Conservation (phyloP, 345 rosid genomes). For the Hibiscus mutabilis region DNA sequence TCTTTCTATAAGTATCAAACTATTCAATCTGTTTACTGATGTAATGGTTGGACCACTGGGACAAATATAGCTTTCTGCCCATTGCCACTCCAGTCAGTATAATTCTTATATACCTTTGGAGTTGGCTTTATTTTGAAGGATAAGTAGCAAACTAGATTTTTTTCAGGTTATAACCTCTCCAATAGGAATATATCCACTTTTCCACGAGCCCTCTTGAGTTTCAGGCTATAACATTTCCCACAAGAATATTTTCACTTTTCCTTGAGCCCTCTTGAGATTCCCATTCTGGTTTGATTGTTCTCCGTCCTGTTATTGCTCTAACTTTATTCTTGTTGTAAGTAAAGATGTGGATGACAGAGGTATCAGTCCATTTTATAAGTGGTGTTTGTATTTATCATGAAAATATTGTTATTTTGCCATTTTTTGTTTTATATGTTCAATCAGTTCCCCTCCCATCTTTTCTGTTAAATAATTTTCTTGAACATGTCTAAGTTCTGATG, state of each 20-base stretch:
- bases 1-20: background rate
- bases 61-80: background rate
- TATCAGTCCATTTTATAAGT: background rate
- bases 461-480: slow-evolving; percentile 2
- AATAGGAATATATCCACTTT: background rate
- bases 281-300: background rate
- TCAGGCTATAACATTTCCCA: background rate
- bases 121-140: background rate
- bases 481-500: slow-evolving; percentile 1
- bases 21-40: background rate
- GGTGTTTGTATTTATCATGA: background rate
- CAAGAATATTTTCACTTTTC: background rate
- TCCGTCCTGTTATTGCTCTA: background rate
- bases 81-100: background rate
- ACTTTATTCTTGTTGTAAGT: background rate
- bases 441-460: background rate
- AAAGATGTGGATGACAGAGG: background rate
- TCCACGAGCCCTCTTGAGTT: no score
- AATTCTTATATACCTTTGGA: background rate
- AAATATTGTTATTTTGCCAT: background rate
- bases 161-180: background rate
- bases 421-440: background rate
- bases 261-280: background rate
- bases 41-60: background rate
- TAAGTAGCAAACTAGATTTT: background rate